These are phyloP conservation scores for Thraustochytrium striatum DNA, from an alignment of 352 stramenopile genomes.

Conservation along the genomic window DNA sequence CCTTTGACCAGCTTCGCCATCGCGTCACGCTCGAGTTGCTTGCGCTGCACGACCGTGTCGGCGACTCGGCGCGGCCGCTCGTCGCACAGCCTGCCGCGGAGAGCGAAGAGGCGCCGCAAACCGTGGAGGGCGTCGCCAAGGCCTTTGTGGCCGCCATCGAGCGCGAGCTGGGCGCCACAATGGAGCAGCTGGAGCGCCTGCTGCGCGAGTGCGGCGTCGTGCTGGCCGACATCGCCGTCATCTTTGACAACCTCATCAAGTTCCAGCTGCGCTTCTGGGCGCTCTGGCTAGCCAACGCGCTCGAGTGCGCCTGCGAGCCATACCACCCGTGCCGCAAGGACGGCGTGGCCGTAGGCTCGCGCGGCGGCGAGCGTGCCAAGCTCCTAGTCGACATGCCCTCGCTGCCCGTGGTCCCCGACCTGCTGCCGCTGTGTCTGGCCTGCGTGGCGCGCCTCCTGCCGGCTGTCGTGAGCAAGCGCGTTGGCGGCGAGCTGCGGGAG, in stretches of 20 bases:
- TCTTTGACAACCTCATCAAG: constrained; percentile 45
- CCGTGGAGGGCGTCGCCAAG: background rate
- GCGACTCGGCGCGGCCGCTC: background rate
- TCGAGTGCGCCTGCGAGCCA: constrained; percentile 35
- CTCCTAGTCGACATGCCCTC: constrained; percentile 10
- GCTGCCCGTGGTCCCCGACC: background rate
- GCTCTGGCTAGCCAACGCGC: constrained; percentile 26
- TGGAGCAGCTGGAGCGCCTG: constrained; percentile 17
- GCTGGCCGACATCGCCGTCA: constrained; percentile 23
- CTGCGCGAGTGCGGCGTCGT: constrained; percentile 15
- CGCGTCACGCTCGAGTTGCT: background rate
- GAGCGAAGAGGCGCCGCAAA: background rate
- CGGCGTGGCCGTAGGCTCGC: background rate
- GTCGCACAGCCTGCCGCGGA: background rate
- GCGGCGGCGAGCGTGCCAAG: constrained; percentile 14
- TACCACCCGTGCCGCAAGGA: background rate
- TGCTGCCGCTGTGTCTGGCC: background rate
- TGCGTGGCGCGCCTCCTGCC: background rate
- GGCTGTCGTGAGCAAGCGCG: constrained; percentile 19
- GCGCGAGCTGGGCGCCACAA: background rate
- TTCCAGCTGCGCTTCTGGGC: constrained; percentile 40
- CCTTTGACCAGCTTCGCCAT: constrained; percentile 29
- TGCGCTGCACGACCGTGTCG: background rate
- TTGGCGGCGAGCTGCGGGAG: constrained; percentile 27
- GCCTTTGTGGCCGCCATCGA: constrained; percentile 9